phyloP scores from a whole-genome alignment of 2,329 filamentous ascomycete species.

The Claviceps digitariae region DNA sequence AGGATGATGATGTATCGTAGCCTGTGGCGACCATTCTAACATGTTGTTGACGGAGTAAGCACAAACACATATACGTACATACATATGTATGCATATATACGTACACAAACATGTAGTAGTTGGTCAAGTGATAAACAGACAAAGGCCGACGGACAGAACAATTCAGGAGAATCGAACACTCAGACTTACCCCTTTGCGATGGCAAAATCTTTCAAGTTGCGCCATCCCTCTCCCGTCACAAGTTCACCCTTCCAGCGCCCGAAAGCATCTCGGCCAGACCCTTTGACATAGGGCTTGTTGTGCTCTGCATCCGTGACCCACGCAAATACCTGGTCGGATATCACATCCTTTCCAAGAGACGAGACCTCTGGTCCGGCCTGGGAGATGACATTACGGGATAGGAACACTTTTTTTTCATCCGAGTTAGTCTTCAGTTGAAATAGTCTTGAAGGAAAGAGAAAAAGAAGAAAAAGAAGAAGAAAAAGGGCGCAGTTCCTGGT shows the following conservation, averaged over 20 bases:
- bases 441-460: not conserved
- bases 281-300: slow-evolving; percentile 46
- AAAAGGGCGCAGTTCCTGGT: too few species aligned
- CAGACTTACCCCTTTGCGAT: slow-evolving; percentile 34
- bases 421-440: not conserved
- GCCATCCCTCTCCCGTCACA: slow-evolving; percentile 55
- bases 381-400: slow-evolving; percentile 26
- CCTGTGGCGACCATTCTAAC: slow-evolving; percentile 41
- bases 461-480: not conserved
- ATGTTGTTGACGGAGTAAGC: not conserved
- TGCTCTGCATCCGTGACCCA: slow-evolving; percentile 51
- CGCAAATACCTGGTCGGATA: slow-evolving; percentile 40
- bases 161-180: not conserved
- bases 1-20: slow-evolving; percentile 33
- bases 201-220: slow-evolving; percentile 44
- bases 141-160: not conserved
- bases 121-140: not conserved
- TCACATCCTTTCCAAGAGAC: slow-evolving; percentile 35
- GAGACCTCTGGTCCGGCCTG: slow-evolving; percentile 30
- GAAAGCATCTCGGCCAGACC: slow-evolving; percentile 45
- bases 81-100: too few species aligned
- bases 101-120: too few species aligned
- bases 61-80: too few species aligned
- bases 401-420: slow-evolving; percentile 27
- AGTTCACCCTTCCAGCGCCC: slow-evolving; percentile 45